These are phyloP conservation scores for Boehmeria nivea DNA, from an alignment of 306 rosid genomes.

Conservation along the genomic window DNA sequence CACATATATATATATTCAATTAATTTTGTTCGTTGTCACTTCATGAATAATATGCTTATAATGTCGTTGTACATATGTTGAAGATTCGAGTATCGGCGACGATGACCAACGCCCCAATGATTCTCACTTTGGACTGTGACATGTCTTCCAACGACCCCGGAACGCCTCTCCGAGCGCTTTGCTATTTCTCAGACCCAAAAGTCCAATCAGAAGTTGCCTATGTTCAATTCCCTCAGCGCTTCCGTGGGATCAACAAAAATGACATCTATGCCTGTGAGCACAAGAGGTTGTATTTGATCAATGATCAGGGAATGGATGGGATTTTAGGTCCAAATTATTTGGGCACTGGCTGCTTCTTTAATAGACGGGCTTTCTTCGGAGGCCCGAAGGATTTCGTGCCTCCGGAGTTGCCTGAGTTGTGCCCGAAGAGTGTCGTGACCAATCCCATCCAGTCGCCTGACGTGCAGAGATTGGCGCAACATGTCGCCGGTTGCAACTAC, in stretches of 20 bases:
- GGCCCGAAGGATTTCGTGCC: slow-evolving; percentile 16
- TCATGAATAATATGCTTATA: no score
- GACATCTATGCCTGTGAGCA: slow-evolving; percentile 21
- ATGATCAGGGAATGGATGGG: slow-evolving; percentile 34
- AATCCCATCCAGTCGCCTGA: slow-evolving; percentile 18
- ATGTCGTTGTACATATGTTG: background rate
- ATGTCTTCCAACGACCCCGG: slow-evolving; percentile 40
- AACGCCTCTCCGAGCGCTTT: slow-evolving; percentile 24
- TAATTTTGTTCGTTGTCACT: no score
- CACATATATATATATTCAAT: no score
- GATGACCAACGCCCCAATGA: slow-evolving; percentile 41
- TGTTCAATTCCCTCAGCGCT: slow-evolving; percentile 37
- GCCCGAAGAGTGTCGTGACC: slow-evolving; percentile 16
- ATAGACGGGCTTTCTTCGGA: slow-evolving; percentile 30
- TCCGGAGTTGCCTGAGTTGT: slow-evolving; percentile 15
- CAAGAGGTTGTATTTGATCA: background rate
- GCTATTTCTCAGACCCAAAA: slow-evolving; percentile 24
- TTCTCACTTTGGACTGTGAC: slow-evolving; percentile 36
- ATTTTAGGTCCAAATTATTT: slow-evolving; percentile 21
- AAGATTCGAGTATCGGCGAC: slow-evolving; percentile 43
- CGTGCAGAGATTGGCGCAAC: slow-evolving; percentile 21
- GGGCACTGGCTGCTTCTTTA: slow-evolving; percentile 36
- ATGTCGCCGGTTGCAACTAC: slow-evolving; percentile 26
- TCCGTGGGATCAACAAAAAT: slow-evolving; percentile 22
- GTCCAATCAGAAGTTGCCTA: slow-evolving; percentile 6